phyloP scores from a whole-genome alignment of 495 filamentous ascomycete genomes.

The Barbatosphaeria neglecta region DNA sequence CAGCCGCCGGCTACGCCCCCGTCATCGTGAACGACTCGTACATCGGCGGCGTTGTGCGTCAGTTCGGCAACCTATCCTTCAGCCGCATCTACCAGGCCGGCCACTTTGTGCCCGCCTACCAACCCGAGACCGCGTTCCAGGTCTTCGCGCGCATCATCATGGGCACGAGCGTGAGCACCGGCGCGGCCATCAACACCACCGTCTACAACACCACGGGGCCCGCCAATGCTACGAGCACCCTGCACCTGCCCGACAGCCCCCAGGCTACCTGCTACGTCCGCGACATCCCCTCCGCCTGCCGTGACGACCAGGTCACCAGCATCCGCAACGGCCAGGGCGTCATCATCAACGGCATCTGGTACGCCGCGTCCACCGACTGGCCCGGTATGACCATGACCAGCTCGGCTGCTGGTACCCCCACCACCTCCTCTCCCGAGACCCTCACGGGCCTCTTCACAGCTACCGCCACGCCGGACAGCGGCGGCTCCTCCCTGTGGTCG shows the following conservation, averaged over 20 bases:
- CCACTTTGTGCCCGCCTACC: slow-evolving; percentile 61
- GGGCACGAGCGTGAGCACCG: slow-evolving; percentile 51
- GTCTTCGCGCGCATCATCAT: slow-evolving; percentile 54
- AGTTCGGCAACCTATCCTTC: slow-evolving; percentile 60
- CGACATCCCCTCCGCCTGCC: slow-evolving; percentile 37
- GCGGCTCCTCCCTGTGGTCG: neutral
- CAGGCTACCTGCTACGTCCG: slow-evolving; percentile 48
- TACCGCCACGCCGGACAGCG: slow-evolving; percentile 9
- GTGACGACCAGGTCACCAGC: slow-evolving; percentile 27
- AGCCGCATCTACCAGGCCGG: slow-evolving; percentile 58
- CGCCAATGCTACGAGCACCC: slow-evolving; percentile 31
- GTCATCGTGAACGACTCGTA: slow-evolving; percentile 41
- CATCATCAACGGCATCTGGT: slow-evolving; percentile 41
- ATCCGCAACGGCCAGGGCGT: slow-evolving; percentile 32
- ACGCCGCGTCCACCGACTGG: slow-evolving; percentile 32
- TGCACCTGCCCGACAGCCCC: slow-evolving; percentile 27
- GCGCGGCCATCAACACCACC: slow-evolving; percentile 34
- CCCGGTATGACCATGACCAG: slow-evolving; percentile 18
- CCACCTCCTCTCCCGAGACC: slow-evolving; percentile 14
- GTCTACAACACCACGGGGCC: slow-evolving; percentile 43
- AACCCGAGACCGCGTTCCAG: slow-evolving; percentile 51
- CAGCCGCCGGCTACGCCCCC: slow-evolving; percentile 38
- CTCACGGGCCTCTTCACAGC: slow-evolving; percentile 14
- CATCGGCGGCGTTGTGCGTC: slow-evolving; percentile 52
- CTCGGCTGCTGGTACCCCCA: slow-evolving; percentile 17